Percentiles rank a stretch among this genome's conserved stretches.
Conservation (phyloP, 257 asterid genomes). For the Eucommia ulmoides region DNA sequence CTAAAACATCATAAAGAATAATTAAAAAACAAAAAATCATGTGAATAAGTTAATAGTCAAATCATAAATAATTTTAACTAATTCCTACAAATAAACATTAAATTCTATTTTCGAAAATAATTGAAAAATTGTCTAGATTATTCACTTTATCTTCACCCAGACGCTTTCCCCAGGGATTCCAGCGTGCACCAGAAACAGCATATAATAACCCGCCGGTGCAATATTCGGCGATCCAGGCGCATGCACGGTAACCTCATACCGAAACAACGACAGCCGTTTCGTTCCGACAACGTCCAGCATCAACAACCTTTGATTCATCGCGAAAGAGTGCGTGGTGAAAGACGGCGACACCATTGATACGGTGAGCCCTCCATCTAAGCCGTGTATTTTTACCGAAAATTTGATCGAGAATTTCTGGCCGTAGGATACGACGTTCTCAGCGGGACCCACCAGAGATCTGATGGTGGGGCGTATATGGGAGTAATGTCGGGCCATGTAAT, state of each 20-base stretch:
- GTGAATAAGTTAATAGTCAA: no score
- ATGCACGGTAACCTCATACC: neutral
- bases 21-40: no score
- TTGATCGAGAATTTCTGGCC: conserved; percentile 40
- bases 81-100: neutral
- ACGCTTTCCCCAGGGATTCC: conserved; percentile 1
- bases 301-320: conserved; percentile 71
- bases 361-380: conserved; percentile 13
- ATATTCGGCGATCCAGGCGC: conserved; percentile 1
- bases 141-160: conserved; percentile 3
- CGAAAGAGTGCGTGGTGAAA: conserved; percentile 70
- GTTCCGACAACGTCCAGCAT: conserved; percentile 20
- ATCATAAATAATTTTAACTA: no score
- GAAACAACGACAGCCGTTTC: conserved; percentile 22
- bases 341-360: conserved; percentile 61
- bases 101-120: no score
- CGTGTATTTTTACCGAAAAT: conserved; percentile 17
- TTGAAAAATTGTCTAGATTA: no score
- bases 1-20: no score
- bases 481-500: conserved; percentile 1
- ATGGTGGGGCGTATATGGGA: conserved; percentile 7
- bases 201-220: conserved; percentile 11
- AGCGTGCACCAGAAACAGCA: conserved; percentile 4
- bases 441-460: conserved; percentile 16
- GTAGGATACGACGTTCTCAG: conserved; percentile 17